These are phyloP conservation scores for Pluteus cervinus DNA, from an alignment of 768 basidiomycete species.

Conservation along the genomic window DNA sequence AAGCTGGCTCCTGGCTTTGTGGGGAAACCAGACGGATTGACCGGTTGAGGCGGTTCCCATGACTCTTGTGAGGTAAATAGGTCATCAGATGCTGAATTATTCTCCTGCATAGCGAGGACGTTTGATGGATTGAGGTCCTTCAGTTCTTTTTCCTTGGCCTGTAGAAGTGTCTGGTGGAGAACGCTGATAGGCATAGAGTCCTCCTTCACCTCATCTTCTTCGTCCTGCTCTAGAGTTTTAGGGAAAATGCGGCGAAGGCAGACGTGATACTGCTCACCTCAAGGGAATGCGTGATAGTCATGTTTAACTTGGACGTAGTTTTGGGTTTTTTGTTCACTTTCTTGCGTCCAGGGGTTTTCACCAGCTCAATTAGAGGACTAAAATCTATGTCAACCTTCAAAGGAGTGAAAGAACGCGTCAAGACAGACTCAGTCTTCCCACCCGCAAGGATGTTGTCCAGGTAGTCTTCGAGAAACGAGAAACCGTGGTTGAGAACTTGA, in stretches of 20 bases:
- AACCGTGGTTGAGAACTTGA: slow-evolving; percentile 70
- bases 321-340: slow-evolving; percentile 50
- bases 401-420: not conserved
- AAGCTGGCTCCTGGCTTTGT: not conserved
- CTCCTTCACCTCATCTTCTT: slow-evolving; percentile 35
- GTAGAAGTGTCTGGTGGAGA: slow-evolving; percentile 40
- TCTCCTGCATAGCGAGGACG: too few relatives aligned
- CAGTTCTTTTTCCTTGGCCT: slow-evolving; percentile 18
- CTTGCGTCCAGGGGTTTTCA: slow-evolving; percentile 80
- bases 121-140: not conserved
- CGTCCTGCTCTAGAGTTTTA: not conserved
- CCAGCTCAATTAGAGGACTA: slow-evolving; percentile 71
- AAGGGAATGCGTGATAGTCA: slow-evolving; percentile 30
- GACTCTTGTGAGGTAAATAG: too few relatives aligned
- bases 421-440: slow-evolving; percentile 54
- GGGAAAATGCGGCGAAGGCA: not conserved
- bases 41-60: not conserved
- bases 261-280: slow-evolving; percentile 30
- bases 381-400: slow-evolving; percentile 3
- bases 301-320: slow-evolving; percentile 40
- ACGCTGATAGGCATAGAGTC: slow-evolving; percentile 35
- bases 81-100: too few relatives aligned
- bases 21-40: not conserved
- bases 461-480: slow-evolving; percentile 76
- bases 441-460: slow-evolving; percentile 66